These are phyloP conservation scores for Eutypa lata DNA, from an alignment of 2,329 filamentous ascomycete genomes.

Conservation along the genomic window DNA sequence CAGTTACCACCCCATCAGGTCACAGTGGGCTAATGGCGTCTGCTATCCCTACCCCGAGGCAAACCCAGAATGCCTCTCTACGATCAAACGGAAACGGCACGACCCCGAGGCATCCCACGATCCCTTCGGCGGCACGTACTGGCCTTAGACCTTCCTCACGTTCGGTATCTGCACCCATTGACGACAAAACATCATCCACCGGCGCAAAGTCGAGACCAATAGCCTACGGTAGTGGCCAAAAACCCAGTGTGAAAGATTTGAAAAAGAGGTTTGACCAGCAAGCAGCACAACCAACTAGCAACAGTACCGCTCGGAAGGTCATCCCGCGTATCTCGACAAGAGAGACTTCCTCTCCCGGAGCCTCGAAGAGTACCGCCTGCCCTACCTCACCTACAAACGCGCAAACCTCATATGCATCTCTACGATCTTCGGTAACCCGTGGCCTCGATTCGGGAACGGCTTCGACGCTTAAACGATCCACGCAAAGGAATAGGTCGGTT, in stretches of 20 bases:
- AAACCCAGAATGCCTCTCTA: constrained; percentile 38
- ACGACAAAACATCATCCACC: constrained; percentile 36
- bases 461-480: constrained; percentile 28
- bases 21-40: constrained; percentile 39
- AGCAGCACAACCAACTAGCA: constrained; percentile 24
- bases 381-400: constrained; percentile 26
- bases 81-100: constrained; percentile 50
- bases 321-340: constrained; percentile 32
- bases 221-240: constrained; percentile 30
- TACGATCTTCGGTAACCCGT: constrained; percentile 35
- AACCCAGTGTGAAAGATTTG: constrained; percentile 77
- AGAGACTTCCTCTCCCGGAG: constrained; percentile 33
- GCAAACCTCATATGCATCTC: constrained; percentile 38
- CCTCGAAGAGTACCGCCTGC: constrained; percentile 23
- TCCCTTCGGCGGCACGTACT: constrained; percentile 36
- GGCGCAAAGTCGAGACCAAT: constrained; percentile 26
- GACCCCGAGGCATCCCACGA: constrained; percentile 44
- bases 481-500: constrained; percentile 45
- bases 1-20: constrained; percentile 11
- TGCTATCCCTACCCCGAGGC: constrained; percentile 36
- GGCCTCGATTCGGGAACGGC: constrained; percentile 26
- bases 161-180: constrained; percentile 55
- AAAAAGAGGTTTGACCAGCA: constrained; percentile 75
- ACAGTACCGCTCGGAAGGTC: constrained; percentile 33
- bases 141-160: constrained; percentile 43